Conservation (phyloP, 2,329 filamentous ascomycete genomes). For the Diaporthe batatas region DNA sequence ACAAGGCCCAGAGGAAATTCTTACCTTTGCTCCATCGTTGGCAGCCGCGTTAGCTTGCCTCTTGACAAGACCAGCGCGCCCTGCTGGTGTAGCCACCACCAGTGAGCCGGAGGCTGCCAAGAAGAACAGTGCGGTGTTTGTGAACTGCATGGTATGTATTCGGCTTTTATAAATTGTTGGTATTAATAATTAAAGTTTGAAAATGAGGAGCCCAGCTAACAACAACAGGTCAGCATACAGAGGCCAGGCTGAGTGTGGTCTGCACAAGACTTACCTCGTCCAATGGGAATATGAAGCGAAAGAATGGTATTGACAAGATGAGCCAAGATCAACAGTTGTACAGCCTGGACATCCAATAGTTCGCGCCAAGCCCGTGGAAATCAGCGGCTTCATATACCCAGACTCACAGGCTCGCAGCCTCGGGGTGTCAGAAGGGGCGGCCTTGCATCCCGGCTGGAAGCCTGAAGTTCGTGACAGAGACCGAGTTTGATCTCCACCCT, state of each 20-base stretch:
- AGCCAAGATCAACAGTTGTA: background rate
- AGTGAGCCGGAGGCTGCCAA: constrained; percentile 23
- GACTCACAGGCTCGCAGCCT: background rate
- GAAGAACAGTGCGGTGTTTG: background rate
- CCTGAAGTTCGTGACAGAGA: background rate
- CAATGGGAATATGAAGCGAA: constrained; percentile 1
- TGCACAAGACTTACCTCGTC: constrained; percentile 1
- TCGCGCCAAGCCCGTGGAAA: constrained; percentile 4
- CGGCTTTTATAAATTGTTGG: too few relatives aligned
- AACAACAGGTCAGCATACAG: background rate
- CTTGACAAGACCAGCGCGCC: background rate
- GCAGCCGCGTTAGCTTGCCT: constrained; percentile 26
- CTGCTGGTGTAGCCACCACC: constrained; percentile 13
- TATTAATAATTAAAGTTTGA: background rate
- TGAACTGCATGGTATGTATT: background rate
- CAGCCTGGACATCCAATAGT: background rate
- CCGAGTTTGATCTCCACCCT: constrained; percentile 18
- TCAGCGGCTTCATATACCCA: background rate
- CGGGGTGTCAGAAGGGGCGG: background rate
- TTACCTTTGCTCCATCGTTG: constrained; percentile 17
- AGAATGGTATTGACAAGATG: background rate
- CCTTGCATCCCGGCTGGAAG: background rate
- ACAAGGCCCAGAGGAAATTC: background rate
- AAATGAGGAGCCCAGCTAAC: constrained; percentile 10
- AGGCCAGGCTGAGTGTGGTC: background rate